A percentile compares a stretch with the other conserved stretches of the same genome.
Conservation (phyloP, 2,329 filamentous ascomycete species). For the Gaeumannomyces sp. region DNA sequence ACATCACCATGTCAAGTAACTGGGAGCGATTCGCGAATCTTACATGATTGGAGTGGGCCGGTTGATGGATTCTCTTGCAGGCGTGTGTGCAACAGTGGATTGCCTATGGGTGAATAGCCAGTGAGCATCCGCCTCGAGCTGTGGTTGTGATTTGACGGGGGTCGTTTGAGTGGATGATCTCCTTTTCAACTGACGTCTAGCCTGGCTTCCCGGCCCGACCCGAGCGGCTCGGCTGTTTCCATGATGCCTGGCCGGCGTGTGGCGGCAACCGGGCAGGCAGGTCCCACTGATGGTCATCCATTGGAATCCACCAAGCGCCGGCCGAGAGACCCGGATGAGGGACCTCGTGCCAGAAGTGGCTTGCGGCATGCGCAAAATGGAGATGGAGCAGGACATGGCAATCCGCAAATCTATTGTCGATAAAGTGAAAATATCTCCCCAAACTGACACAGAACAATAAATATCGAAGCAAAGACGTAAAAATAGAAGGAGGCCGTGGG, state of each 20-base stretch:
- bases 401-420: background rate
- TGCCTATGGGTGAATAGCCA: too few relatives aligned
- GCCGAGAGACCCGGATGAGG: too few relatives aligned
- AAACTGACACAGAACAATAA: background rate
- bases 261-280: too few relatives aligned
- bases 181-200: background rate
- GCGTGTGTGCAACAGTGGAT: too few relatives aligned
- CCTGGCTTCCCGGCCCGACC: background rate
- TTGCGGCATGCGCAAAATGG: slow-evolving; percentile 1
- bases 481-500: too few relatives aligned
- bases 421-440: background rate
- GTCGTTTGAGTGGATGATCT: too few relatives aligned
- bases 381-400: background rate
- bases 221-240: background rate
- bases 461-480: background rate
- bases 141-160: too few relatives aligned
- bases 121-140: too few relatives aligned
- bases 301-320: background rate
- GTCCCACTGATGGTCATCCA: background rate
- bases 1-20: too few relatives aligned
- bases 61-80: too few relatives aligned
- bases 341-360: background rate
- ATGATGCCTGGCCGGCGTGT: background rate
- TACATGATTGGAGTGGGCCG: too few relatives aligned
- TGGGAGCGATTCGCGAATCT: too few relatives aligned